A percentile compares a stretch with the other conserved stretches of the same genome.
Evolutionary conservation across 306 rosid species (phyloP).

Genomic region (Gillenia trifoliata): DNA sequence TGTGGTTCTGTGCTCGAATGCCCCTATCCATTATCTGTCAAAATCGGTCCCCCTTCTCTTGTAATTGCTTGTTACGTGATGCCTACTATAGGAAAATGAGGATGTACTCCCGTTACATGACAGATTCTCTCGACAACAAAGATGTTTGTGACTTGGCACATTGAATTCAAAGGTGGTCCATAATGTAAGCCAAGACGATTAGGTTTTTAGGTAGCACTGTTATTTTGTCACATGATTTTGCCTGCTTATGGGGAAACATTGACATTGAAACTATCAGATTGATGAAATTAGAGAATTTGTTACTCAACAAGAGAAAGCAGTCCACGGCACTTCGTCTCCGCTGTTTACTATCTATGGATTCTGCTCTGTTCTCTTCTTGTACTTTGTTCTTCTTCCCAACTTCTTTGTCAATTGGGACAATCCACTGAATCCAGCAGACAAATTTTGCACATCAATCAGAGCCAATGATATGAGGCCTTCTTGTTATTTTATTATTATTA

Average conservation of each 20-base stretch:
- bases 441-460: not conserved
- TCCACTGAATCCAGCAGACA: too few species aligned
- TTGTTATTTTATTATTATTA: too few species aligned
- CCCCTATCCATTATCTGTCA: too few species aligned
- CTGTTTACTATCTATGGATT: too few species aligned
- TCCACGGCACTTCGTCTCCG: not conserved
- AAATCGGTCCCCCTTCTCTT: too few species aligned
- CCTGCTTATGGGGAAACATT: not conserved
- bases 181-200: not conserved
- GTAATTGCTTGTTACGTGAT: too few species aligned
- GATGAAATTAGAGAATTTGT: not conserved
- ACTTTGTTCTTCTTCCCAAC: not conserved
- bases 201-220: not conserved
- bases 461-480: too few species aligned
- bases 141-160: not conserved
- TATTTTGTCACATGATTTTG: constrained; percentile 1
- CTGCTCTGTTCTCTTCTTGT: not conserved
- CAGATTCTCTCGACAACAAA: not conserved
- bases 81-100: too few species aligned
- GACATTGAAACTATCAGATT: not conserved
- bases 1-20: not conserved
- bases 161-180: not conserved
- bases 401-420: not conserved
- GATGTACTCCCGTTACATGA: too few species aligned
- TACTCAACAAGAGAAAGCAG: not conserved